Base-by-base conservation (phyloP, 2,329 filamentous ascomycete species). In the Xylariaceae sp. region DNA sequence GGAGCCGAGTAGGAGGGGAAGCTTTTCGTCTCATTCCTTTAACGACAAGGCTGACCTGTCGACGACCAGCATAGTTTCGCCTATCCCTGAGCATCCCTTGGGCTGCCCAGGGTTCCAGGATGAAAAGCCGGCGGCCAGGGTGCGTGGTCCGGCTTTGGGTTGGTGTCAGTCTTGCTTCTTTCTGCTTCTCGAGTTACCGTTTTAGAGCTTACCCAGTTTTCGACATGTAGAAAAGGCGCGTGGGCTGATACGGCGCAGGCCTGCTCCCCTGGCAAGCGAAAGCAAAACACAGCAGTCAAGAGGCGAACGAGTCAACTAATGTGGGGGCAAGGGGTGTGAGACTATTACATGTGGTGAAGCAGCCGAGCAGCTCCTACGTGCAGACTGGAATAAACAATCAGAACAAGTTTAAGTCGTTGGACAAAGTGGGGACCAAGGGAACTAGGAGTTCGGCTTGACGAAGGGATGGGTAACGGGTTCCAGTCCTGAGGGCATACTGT, bases 1-100 rank as follows among this genome's bases (percentile, higher is more conserved):
- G 22, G 22, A 28, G 45, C 40, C 47, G 50, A 55, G 51, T 48
- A 56, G 56, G 60, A 62, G 59, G 61, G 62, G 62, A 62, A 63
- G 54, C 48, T 57, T 61, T 40, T 61, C 61, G 61, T 62, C 60
- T 56, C 59, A 59, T 60, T 56, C 54, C 63, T 62, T 56, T 58
- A 61, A 55, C 53, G 60, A 64, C 64, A 63, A 67, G 64, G 65
- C 65, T 68, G 58, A 62, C 59, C 54, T 57, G 55, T 62, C 54
- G 48, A 61, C 53, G 60, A 57, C 57, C 55, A 59, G 54, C 54
- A 54, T 60, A 57, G 62, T 48, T 51, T 50, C 58, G 58, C 54
- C 54, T 61, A 58, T 64, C 61, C 62, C 55, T 61, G 63, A 40
- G 50, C 51, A 49, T 52, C 33, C 49, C 44, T 47, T 13, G 10